Conservation (phyloP, 352 stramenopile species). For the Globisporangium yorkense region DNA sequence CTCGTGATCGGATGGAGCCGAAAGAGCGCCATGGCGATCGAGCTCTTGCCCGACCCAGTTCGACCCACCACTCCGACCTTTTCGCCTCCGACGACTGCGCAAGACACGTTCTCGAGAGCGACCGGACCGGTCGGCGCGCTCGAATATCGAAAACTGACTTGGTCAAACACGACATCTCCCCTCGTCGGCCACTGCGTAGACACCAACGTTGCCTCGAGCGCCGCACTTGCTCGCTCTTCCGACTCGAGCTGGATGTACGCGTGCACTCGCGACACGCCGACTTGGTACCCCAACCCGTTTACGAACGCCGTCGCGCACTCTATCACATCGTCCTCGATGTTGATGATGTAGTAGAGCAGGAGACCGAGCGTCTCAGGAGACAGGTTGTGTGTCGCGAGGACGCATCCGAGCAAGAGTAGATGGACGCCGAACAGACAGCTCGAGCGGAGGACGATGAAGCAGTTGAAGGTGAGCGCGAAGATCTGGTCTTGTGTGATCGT, state of each 20-base stretch:
- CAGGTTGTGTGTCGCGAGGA: slow-evolving; percentile 29
- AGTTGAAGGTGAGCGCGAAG: slow-evolving; percentile 21
- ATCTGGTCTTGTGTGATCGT: slow-evolving; percentile 22
- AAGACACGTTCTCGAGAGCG: slow-evolving; percentile 38
- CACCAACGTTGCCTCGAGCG: slow-evolving; percentile 13
- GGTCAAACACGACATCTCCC: slow-evolving; percentile 29
- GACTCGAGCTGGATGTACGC: slow-evolving; percentile 22
- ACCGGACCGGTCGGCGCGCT: slow-evolving; percentile 10
- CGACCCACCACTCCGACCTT: slow-evolving; percentile 50
- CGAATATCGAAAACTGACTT: slow-evolving; percentile 28
- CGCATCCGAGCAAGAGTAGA: slow-evolving; percentile 24
- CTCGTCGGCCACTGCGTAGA: slow-evolving; percentile 19
- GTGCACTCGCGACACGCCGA: slow-evolving; percentile 27
- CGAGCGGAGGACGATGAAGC: slow-evolving; percentile 29
- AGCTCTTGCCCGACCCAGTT: slow-evolving; percentile 56
- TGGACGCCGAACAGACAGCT: slow-evolving; percentile 26
- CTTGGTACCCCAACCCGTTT: slow-evolving; percentile 17
- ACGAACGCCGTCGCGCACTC: slow-evolving; percentile 24
- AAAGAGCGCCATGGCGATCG: slow-evolving; percentile 46
- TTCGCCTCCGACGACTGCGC: slow-evolving; percentile 29
- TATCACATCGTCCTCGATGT: slow-evolving; percentile 29
- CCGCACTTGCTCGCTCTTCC: slow-evolving; percentile 14
- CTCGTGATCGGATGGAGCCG: slow-evolving; percentile 30
- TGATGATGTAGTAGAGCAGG: slow-evolving; percentile 37
- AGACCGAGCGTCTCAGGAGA: slow-evolving; percentile 25